Conservation (phyloP, 2,329 filamentous ascomycete species). For the Pyrenophora teres region DNA sequence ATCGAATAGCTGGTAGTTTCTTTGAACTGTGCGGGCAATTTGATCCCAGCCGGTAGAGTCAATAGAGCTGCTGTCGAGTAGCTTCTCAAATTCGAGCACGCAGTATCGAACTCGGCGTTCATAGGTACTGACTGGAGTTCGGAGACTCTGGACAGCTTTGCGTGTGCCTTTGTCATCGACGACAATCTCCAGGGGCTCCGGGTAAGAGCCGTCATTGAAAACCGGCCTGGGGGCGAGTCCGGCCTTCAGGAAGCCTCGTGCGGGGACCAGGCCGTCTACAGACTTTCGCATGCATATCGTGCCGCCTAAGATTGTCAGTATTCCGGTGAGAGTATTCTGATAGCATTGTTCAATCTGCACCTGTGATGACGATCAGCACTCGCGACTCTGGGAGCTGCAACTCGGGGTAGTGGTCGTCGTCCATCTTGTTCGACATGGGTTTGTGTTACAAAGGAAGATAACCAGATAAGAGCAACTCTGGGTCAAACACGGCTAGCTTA, state of each 20-base stretch:
- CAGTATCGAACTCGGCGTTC: constrained; percentile 80
- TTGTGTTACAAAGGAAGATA: neutral
- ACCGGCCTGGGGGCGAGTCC: constrained; percentile 81
- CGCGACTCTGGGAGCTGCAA: constrained; percentile 68
- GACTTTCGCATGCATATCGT: constrained; percentile 92
- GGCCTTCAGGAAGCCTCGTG: constrained; percentile 73
- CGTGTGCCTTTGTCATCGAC: constrained; percentile 55
- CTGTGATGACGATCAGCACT: constrained; percentile 89
- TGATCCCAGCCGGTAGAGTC: constrained; percentile 84
- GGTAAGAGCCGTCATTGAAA: constrained; percentile 77
- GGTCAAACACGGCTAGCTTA: constrained; percentile 1
- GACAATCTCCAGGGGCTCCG: constrained; percentile 61
- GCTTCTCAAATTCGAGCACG: constrained; percentile 79
- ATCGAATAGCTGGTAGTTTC: constrained; percentile 88
- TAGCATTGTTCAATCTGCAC: constrained; percentile 46
- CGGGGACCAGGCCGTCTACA: constrained; percentile 76
- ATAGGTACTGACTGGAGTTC: constrained; percentile 81
- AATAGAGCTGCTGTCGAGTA: constrained; percentile 90
- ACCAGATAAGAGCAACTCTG: constrained; percentile 9
- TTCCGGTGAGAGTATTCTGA: neutral
- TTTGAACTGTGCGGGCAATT: constrained; percentile 76
- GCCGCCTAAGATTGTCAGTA: constrained; percentile 53
- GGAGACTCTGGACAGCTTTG: constrained; percentile 67
- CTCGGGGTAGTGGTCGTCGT: constrained; percentile 32
- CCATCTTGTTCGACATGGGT: neutral